Conservation (phyloP, 805 yeast species). For the Diddensiella caesifluorescens region DNA sequence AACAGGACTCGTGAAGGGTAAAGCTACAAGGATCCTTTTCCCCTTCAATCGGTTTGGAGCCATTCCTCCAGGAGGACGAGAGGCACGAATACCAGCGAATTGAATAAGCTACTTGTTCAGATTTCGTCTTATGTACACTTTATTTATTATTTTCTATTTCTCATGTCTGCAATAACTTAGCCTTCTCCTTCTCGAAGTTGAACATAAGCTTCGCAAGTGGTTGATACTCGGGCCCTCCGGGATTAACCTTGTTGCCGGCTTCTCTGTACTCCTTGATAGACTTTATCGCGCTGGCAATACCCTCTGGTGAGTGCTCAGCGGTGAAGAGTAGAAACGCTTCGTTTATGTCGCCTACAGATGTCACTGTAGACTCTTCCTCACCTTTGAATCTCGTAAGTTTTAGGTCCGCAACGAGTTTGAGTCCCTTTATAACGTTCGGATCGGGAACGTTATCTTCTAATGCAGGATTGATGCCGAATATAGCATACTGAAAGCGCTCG, state of each 20-base stretch:
- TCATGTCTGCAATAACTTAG: slow-evolving; percentile 2
- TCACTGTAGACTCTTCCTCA: slow-evolving; percentile 25
- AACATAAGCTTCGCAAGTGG: slow-evolving; percentile 28
- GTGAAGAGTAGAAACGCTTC: slow-evolving; percentile 47
- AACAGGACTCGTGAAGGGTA: slow-evolving; percentile 73
- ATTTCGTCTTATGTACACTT: neutral
- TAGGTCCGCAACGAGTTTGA: slow-evolving; percentile 61
- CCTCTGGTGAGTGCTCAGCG: slow-evolving; percentile 39
- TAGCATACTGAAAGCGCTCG: slow-evolving; percentile 71
- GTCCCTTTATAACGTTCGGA: slow-evolving; percentile 57
- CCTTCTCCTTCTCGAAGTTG: slow-evolving; percentile 14
- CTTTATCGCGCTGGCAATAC: slow-evolving; percentile 37
- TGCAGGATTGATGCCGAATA: slow-evolving; percentile 78
- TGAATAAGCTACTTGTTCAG: neutral
- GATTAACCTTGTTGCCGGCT: slow-evolving; percentile 23
- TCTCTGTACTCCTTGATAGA: slow-evolving; percentile 46
- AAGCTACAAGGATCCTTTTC: slow-evolving; percentile 63
- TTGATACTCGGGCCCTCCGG: slow-evolving; percentile 24
- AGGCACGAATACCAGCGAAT: slow-evolving; percentile 33
- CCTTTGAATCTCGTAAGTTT: slow-evolving; percentile 50
- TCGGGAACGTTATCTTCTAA: slow-evolving; percentile 56
- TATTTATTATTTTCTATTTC: neutral
- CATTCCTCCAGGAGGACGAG: slow-evolving; percentile 49
- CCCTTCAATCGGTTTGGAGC: slow-evolving; percentile 56
- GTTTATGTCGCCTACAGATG: slow-evolving; percentile 32